These are phyloP conservation scores for Cladorrhinum samala DNA, from an alignment of 495 filamentous ascomycete species.

Conservation along the genomic window DNA sequence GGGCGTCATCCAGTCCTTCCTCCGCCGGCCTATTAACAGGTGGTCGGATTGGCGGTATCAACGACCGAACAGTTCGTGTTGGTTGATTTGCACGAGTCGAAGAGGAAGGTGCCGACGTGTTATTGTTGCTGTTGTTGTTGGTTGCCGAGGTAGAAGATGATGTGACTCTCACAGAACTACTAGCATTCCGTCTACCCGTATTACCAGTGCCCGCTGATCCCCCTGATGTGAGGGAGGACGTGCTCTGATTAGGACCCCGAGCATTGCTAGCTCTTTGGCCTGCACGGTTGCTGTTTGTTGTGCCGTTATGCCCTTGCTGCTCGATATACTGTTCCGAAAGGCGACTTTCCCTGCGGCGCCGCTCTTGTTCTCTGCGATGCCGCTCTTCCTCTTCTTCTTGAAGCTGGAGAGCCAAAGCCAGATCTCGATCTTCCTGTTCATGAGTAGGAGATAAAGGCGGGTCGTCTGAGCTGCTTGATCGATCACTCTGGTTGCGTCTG, in stretches of 20 bases:
- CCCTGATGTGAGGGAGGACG: slow-evolving; percentile 7
- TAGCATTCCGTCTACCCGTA: not conserved
- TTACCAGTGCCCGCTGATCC: not conserved
- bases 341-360: slow-evolving; percentile 41
- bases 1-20: slow-evolving; percentile 56
- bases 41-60: slow-evolving; percentile 33
- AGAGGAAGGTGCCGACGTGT: not conserved
- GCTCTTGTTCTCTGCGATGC: slow-evolving; percentile 45
- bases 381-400: slow-evolving; percentile 78
- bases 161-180: not conserved
- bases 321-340: slow-evolving; percentile 54
- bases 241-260: slow-evolving; percentile 14
- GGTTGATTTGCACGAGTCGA: slow-evolving; percentile 16
- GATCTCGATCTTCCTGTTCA: slow-evolving; percentile 72
- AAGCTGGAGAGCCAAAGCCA: slow-evolving; percentile 71
- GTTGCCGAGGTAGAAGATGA: slow-evolving; percentile 4
- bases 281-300: not conserved
- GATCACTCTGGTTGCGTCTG: slow-evolving; percentile 22
- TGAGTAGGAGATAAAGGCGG: slow-evolving; percentile 32
- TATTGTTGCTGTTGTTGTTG: not conserved
- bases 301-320: slow-evolving; percentile 32
- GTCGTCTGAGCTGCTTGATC: slow-evolving; percentile 16
- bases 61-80: slow-evolving; percentile 37
- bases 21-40: slow-evolving; percentile 32
- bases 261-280: not conserved